Evolutionary conservation across 176 grass and related monocot species (phyloP).

Genomic region (Zoysia pacifica): DNA sequence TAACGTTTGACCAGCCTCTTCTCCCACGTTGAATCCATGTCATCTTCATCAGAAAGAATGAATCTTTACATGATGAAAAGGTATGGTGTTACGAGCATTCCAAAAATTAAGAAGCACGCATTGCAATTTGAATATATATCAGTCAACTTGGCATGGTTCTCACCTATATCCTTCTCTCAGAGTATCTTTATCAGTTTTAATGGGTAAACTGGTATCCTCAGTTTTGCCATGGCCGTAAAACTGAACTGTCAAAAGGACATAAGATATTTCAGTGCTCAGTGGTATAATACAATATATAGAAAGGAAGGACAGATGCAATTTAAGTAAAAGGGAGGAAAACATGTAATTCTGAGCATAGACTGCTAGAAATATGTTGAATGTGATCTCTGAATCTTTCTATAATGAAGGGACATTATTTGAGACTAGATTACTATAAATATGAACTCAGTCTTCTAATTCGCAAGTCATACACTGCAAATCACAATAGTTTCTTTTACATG

Average conservation of each 20-base stretch:
- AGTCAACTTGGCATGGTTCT: background rate
- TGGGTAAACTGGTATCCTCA: conserved; percentile 39
- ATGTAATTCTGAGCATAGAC: conserved; percentile 16
- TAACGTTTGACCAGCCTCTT: conserved; percentile 90
- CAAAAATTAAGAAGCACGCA: conserved; percentile 16
- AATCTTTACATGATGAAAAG: conserved; percentile 49
- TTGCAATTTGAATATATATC: conserved; percentile 10
- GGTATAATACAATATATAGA: background rate
- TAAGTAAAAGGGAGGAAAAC: background rate
- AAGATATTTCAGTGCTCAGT: conserved; percentile 30
- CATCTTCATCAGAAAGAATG: conserved; percentile 92
- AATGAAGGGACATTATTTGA: conserved; percentile 24
- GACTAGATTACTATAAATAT: background rate
- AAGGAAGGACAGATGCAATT: conserved; percentile 3
- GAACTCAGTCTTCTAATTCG: conserved; percentile 24
- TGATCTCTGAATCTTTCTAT: conserved; percentile 34
- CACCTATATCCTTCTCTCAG: conserved; percentile 91
- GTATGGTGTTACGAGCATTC: conserved; percentile 1
- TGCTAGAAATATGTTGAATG: background rate
- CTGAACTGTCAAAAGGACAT: conserved; percentile 55
- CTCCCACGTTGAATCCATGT: conserved; percentile 88
- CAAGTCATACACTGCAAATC: background rate
- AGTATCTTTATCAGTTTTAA: conserved; percentile 89
- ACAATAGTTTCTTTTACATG: background rate
- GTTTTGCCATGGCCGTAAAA: conserved; percentile 69